Evolutionary conservation across 2,329 filamentous ascomycete genomes (phyloP).

Genomic region (Domatiomyces globalis): DNA sequence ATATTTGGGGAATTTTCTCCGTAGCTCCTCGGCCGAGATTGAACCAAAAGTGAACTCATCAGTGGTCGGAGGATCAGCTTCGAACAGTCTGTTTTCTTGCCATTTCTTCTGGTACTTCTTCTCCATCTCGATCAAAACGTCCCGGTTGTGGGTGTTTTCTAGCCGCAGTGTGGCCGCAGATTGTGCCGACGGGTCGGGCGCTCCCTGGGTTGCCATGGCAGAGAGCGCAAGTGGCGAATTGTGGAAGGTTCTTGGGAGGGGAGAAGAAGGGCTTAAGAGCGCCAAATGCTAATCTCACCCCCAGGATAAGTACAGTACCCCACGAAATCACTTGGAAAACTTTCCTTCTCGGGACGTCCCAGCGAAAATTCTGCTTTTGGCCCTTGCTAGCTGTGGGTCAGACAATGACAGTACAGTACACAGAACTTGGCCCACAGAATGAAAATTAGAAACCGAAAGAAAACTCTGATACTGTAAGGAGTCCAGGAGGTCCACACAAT

Average conservation of each 20-base stretch:
- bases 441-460: too few species aligned
- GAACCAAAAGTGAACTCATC: constrained; percentile 62
- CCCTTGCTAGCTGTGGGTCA: too few species aligned
- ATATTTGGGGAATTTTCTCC: constrained; percentile 76
- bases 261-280: too few species aligned
- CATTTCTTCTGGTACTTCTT: constrained; percentile 86
- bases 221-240: not conserved
- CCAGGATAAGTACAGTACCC: too few species aligned
- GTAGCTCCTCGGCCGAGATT: constrained; percentile 59
- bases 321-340: too few species aligned
- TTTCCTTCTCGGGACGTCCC: too few species aligned
- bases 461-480: too few species aligned
- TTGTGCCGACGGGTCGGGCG: constrained; percentile 40
- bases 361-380: too few species aligned
- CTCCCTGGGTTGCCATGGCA: constrained; percentile 38
- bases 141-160: constrained; percentile 74
- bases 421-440: too few species aligned
- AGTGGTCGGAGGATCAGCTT: constrained; percentile 68
- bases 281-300: too few species aligned
- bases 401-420: too few species aligned
- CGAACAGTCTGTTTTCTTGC: constrained; percentile 64
- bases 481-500: too few species aligned
- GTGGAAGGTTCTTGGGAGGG: not conserved
- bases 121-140: constrained; percentile 66
- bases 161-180: constrained; percentile 51